Evolutionary conservation across 2,329 filamentous ascomycete species (phyloP).

Genomic region (Madurella fahalii): DNA sequence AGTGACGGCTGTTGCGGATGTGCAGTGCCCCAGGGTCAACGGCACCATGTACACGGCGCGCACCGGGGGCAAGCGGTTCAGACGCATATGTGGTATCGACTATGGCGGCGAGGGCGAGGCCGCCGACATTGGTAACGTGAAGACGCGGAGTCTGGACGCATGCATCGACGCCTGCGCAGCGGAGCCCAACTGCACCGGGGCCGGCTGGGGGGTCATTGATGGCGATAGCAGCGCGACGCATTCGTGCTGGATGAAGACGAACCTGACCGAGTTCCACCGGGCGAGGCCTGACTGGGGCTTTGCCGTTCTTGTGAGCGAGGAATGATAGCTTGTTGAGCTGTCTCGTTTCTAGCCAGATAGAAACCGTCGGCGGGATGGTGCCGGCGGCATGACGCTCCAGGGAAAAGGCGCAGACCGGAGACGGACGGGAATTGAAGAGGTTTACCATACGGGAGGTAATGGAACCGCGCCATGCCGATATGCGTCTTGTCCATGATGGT

Average conservation of each 20-base stretch:
- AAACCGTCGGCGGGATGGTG: too few relatives aligned
- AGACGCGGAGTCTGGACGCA: constrained; percentile 38
- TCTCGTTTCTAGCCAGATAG: too few relatives aligned
- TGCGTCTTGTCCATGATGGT: too few relatives aligned
- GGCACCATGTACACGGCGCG: constrained; percentile 27
- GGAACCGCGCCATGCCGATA: too few relatives aligned
- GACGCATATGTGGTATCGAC: constrained; percentile 28
- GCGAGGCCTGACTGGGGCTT: constrained; percentile 41
- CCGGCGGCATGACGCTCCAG: too few relatives aligned
- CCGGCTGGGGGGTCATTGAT: constrained; percentile 42
- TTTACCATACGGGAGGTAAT: too few relatives aligned
- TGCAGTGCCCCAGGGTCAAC: constrained; percentile 24
- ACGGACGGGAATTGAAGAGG: too few relatives aligned
- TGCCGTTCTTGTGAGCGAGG: constrained; percentile 33
- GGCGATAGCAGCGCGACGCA: constrained; percentile 38
- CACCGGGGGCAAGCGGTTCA: constrained; percentile 22
- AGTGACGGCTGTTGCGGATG: constrained; percentile 12
- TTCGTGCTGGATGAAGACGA: constrained; percentile 42
- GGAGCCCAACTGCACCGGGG: constrained; percentile 38
- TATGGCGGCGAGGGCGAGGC: constrained; percentile 26
- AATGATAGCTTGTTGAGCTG: background rate
- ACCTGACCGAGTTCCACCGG: constrained; percentile 30
- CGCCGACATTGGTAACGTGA: constrained; percentile 33
- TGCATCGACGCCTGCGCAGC: constrained; percentile 44
- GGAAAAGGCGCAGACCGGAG: too few relatives aligned